Conservation (phyloP, 805 yeast species). For the Ogataea methanolica region DNA sequence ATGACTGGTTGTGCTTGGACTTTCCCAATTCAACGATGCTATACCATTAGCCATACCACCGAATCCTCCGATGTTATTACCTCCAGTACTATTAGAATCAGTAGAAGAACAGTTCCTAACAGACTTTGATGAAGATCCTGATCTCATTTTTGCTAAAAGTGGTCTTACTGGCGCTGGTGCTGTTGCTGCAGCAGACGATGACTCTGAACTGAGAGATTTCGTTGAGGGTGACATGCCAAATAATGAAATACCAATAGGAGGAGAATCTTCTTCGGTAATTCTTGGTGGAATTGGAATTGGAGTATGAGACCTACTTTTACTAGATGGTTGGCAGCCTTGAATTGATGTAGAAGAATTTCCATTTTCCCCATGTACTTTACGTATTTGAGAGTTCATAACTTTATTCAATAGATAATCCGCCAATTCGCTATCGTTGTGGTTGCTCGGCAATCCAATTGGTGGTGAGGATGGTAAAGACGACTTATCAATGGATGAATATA, state of each 20-base stretch:
- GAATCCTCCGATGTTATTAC: not conserved
- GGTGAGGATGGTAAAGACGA: not conserved
- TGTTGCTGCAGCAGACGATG: not conserved
- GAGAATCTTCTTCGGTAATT: not conserved
- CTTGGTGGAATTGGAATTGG: not conserved
- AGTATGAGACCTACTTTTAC: not conserved
- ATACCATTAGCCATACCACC: not conserved
- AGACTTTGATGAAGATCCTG: not conserved
- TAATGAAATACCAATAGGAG: not conserved
- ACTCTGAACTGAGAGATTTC: not conserved
- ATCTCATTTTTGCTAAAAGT: not conserved
- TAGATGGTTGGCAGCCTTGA: not conserved
- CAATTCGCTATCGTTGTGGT: conserved; percentile 1
- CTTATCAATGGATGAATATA: not conserved
- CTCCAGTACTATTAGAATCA: not conserved
- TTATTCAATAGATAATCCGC: conserved; percentile 10
- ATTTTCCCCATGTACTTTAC: conserved; percentile 1
- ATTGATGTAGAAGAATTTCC: not conserved
- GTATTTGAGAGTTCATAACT: conserved; percentile 9
- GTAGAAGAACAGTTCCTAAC: not conserved
- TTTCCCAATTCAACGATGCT: no score
- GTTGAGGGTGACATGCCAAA: conserved; percentile 2
- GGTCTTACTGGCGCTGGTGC: not conserved
- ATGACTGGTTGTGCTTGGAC: no score
- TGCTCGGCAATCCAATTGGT: not conserved